These are phyloP conservation scores for Viridothelium virens DNA, from an alignment of 495 filamentous ascomycete species.

Conservation along the genomic window DNA sequence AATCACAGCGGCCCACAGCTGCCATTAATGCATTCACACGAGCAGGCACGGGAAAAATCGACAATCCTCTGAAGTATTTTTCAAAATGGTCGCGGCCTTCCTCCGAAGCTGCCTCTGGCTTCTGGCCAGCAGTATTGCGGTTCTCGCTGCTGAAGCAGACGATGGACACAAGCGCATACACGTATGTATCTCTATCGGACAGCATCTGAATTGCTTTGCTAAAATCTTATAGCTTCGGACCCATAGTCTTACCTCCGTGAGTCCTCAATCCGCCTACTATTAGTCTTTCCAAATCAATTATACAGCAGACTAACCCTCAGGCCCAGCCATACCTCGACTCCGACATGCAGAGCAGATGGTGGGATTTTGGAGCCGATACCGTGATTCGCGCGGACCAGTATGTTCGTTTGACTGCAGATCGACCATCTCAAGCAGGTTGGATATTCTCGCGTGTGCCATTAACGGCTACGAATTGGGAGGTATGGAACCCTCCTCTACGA, in stretches of 20 bases:
- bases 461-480: constrained; percentile 98
- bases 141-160: constrained; percentile 4
- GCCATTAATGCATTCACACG: neutral
- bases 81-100: neutral
- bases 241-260: constrained; percentile 52
- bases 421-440: constrained; percentile 83
- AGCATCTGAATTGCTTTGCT: constrained; percentile 21
- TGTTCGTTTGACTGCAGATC: constrained; percentile 84
- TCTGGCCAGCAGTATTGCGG: neutral
- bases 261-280: constrained; percentile 38
- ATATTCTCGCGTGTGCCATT: constrained; percentile 87
- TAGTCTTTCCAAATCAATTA: constrained; percentile 16
- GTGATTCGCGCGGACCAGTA: constrained; percentile 93
- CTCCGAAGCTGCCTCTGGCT: neutral
- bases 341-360: constrained; percentile 98
- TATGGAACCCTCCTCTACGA: constrained; percentile 27
- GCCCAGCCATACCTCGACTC: constrained; percentile 89
- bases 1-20: neutral
- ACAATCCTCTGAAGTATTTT: neutral
- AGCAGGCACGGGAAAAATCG: neutral
- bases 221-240: constrained; percentile 56
- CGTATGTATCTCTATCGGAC: neutral
- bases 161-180: constrained; percentile 12
- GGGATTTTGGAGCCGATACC: constrained; percentile 96
- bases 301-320: neutral